Evolutionary conservation across 805 yeast genomes (phyloP), one percentile per base, ranked within the genome.

Genomic region (Barnettozyma salicaria): DNA sequence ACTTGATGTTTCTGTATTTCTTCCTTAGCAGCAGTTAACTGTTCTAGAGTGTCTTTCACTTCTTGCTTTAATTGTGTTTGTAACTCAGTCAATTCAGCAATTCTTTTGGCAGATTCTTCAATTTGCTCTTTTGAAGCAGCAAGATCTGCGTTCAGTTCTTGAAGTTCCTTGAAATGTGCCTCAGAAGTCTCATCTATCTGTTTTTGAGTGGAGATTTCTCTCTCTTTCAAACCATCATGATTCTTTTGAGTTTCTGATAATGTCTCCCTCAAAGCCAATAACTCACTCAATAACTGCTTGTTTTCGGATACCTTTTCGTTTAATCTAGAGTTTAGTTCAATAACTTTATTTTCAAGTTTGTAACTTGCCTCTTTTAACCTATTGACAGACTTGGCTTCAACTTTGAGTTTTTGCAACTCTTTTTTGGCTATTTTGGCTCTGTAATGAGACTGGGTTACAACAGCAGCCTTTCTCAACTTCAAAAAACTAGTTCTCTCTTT

Each of bases 331-430:
- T 97, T 90, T 49, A 92, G 74, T 61, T 89, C 95, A 47, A 92
- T 88, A n/a, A 94, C 97, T 69, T 94, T 92, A 63, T 92, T 92
- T 61, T 92, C 99, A 53, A 94, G 73, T 58, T 83, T 78, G 64
- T 87, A 92, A 52, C 95, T 88, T 27, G 86, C 95, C 59, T 90
- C 96, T 61, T 86, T 78, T 66, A 86, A 73, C 56, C 82, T 94
- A 57, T 81, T 80, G 30, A 87, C 95, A 12, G 96, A 86, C 58
- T 86, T 86, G 21, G 97, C 96, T 47, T 92, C 97, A n/a, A 71
- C 72, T 57, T 77, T 84, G 59, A 87, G 67, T 40, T 68, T 62
- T 45, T 65, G 63, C 50, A 85, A 74, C 56, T 82, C 80, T 35
- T 64, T 65, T 44, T 66, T 66, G 19, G 99, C 99, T 41, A 68